A percentile compares a stretch with the other conserved stretches of the same genome.
These are phyloP conservation scores for Alternaria brassicicola DNA, from an alignment of 2,329 filamentous ascomycete species.

Conservation along the genomic window DNA sequence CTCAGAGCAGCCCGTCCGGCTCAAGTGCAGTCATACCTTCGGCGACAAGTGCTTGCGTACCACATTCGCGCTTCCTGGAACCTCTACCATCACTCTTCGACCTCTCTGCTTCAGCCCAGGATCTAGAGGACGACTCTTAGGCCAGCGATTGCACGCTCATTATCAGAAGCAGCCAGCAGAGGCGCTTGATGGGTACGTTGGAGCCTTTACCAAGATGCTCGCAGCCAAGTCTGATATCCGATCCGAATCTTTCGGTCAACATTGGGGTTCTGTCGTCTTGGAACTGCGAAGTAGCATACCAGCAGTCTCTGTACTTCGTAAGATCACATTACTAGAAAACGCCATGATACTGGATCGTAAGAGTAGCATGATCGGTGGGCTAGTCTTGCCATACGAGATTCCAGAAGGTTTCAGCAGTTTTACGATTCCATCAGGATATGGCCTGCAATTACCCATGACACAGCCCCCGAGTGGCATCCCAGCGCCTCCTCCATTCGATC, in stretches of 20 bases:
- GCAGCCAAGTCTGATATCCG: neutral
- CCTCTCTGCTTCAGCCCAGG: neutral
- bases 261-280: neutral
- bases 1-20: neutral
- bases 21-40: neutral
- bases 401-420: too few relatives aligned
- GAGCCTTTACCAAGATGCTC: neutral
- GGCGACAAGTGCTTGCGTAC: neutral
- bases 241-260: neutral
- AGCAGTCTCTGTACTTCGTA: rapidly evolving
- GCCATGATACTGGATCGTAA: neutral
- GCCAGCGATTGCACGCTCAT: neutral
- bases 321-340: neutral
- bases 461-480: too few relatives aligned
- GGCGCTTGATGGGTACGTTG: neutral
- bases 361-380: rapidly evolving
- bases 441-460: too few relatives aligned
- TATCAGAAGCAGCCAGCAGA: neutral
- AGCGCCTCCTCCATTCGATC: too few relatives aligned
- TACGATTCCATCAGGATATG: too few relatives aligned
- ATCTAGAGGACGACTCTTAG: neutral
- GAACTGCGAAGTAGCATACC: neutral
- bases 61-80: neutral
- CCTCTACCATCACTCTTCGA: neutral
- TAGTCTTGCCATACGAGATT: too few relatives aligned